These are phyloP conservation scores for Poa pratensis DNA, from an alignment of 176 grass and related monocot genomes.

Conservation along the genomic window DNA sequence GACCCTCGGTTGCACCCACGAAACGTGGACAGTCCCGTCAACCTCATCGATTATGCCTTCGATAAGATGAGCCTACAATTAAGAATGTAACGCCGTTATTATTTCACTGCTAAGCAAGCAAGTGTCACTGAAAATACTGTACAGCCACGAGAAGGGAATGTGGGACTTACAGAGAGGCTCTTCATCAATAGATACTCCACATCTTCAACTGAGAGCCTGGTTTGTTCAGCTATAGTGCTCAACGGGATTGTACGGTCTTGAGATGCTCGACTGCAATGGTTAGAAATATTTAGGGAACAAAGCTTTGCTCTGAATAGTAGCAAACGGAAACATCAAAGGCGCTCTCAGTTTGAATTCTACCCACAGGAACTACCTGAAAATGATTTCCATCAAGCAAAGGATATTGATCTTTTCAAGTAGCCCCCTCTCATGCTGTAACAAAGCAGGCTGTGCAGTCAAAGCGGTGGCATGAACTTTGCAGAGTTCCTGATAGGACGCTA, in stretches of 20 bases:
- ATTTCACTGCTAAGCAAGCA: background rate
- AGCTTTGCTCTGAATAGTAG: background rate
- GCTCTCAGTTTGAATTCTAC: background rate
- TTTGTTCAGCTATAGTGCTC: conserved; percentile 60
- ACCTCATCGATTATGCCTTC: conserved; percentile 92
- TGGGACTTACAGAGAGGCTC: conserved; percentile 73
- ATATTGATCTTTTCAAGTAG: conserved; percentile 93
- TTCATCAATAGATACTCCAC: conserved; percentile 95
- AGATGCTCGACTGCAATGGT: conserved; percentile 57
- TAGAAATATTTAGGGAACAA: conserved; percentile 40
- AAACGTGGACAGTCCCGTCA: conserved; percentile 65
- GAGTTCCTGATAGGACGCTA: conserved; percentile 73
- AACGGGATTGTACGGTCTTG: conserved; percentile 83
- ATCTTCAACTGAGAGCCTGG: conserved; percentile 72
- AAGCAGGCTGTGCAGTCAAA: conserved; percentile 77
- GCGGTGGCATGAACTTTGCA: conserved; percentile 63
- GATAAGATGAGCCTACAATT: conserved; percentile 77
- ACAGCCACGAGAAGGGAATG: background rate
- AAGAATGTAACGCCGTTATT: background rate
- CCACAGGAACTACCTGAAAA: conserved; percentile 65
- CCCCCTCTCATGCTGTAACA: conserved; percentile 68
- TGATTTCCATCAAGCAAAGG: conserved; percentile 97
- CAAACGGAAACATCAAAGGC: background rate
- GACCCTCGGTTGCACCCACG: conserved; percentile 84
- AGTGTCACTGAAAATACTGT: background rate